A percentile compares a stretch with the other conserved stretches of the same genome.
These are phyloP conservation scores for Epichloe coenophiala DNA, from an alignment of 2,329 filamentous ascomycete species.

Conservation along the genomic window DNA sequence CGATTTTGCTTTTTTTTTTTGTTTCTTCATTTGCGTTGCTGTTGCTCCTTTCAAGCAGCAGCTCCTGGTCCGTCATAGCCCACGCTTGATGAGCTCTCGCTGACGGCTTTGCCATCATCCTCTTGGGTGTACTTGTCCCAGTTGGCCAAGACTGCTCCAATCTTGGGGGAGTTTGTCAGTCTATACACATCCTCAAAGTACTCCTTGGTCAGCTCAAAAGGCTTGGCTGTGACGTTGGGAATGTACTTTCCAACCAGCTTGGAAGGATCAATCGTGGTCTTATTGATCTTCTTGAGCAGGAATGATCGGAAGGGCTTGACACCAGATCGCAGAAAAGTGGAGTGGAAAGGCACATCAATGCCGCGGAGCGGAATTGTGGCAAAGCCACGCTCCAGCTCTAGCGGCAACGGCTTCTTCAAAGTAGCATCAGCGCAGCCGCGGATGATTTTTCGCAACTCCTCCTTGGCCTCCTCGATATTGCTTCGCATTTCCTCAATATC, in stretches of 20 bases:
- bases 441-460: constrained; percentile 82
- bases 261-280: constrained; percentile 92
- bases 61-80: constrained; percentile 28
- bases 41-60: constrained; percentile 23
- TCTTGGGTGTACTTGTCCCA: constrained; percentile 59
- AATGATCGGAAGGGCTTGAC: constrained; percentile 99
- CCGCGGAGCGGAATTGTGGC: constrained; percentile 93
- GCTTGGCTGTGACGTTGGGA: constrained; percentile 91
- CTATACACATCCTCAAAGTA: constrained; percentile 99
- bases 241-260: constrained; percentile 99
- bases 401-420: constrained; percentile 71
- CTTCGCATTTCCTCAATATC: constrained; percentile 90
- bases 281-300: constrained; percentile 99
- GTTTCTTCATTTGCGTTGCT: not conserved
- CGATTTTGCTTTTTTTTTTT: not conserved
- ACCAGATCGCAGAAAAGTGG: constrained; percentile 90
- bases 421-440: constrained; percentile 77
- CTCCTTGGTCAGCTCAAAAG: constrained; percentile 92
- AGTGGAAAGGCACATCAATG: constrained; percentile 98
- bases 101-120: constrained; percentile 25
- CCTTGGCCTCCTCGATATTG: constrained; percentile 83
- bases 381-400: constrained; percentile 87
- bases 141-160: constrained; percentile 72
- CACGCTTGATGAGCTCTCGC: constrained; percentile 26
- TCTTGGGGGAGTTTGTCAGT: constrained; percentile 74